Base-by-base conservation (phyloP, 1,284 basidiomycete genomes). In the Taiwanofungus camphoratus region DNA sequence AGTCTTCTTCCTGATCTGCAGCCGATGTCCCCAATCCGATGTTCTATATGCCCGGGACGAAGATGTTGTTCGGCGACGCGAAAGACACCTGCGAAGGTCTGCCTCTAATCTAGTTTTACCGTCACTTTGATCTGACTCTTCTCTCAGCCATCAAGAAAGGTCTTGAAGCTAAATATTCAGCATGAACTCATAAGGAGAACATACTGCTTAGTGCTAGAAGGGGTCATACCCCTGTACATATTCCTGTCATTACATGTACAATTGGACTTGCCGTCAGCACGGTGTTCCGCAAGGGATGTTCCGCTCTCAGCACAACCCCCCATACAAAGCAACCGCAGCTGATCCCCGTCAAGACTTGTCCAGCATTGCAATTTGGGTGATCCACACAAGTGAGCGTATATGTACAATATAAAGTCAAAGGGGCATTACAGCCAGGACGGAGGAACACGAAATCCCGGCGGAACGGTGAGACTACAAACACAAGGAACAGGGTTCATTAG, bases 51-150 rank as follows among this genome's bases (percentile, higher is more conserved):
- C 78, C 81, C 21, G 82, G 83, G 44, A 87, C 88, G 34, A 87
- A 84, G 67, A 92, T 92, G 89, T 56, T 92, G 49, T 92, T 92
- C 53, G 89, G 89, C 39, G 89, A 92, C 62, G 89, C 89, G 29
- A 90, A 88, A 62, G 81, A 84, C 54, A 85, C 83, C 27, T 91
- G 88, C 55, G 88, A 92, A 62, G 87, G 85, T 84, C 48, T 51
- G 74, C 53, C 20, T 13, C 18, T 9, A 7, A 23, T 13, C 23
- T 6, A 16, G 7, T 16, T 16, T 24, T 22, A 16, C 15, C 21
- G 11, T 13, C 33, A 39, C 23, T 16, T 23, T 11, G 19, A 21
- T 26, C 26, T 32, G 34, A n/a, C 32, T 38, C 20, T n/a, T n/a
- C n/a, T n/a, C n/a, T n/a, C 37, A 55, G 55, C 55, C 21, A 57